phyloP scores from a whole-genome alignment of 164 flowering plant species.

The Cinnamomum chago region DNA sequence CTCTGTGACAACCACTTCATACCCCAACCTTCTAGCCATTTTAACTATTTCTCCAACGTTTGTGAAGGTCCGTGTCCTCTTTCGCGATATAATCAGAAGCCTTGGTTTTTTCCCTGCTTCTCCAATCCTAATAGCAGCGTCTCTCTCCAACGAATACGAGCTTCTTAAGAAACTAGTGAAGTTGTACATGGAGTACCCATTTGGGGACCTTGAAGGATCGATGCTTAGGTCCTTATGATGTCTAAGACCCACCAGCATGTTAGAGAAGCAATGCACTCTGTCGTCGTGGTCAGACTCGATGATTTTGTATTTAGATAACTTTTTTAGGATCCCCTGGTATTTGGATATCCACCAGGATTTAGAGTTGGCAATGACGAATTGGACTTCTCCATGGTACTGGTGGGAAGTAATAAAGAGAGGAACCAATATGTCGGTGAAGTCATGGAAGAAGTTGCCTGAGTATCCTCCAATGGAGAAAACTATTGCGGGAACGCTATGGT shows the following conservation, averaged over 20 bases:
- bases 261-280: constrained; percentile 24
- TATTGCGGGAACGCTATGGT: constrained; percentile 20
- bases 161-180: constrained; percentile 21
- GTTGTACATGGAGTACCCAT: constrained; percentile 11
- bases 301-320: constrained; percentile 13
- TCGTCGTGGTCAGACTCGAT: constrained; percentile 18
- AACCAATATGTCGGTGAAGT: constrained; percentile 24
- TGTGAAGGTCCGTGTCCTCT: constrained; percentile 9
- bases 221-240: constrained; percentile 18
- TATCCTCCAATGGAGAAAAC: constrained; percentile 29
- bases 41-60: constrained; percentile 13
- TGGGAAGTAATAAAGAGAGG: constrained; percentile 32
- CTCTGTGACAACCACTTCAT: constrained; percentile 19
- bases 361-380: constrained; percentile 19
- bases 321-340: constrained; percentile 13
- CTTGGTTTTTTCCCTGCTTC: constrained; percentile 16
- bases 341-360: constrained; percentile 21
- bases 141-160: constrained; percentile 18
- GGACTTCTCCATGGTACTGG: constrained; percentile 15
- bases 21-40: constrained; percentile 21
- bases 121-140: neutral
- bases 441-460: constrained; percentile 27
- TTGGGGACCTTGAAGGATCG: constrained; percentile 13
- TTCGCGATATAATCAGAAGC: constrained; percentile 25
- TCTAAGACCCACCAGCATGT: constrained; percentile 23